Evolutionary conservation across 768 basidiomycete species (phyloP), one percentile per base, ranked within the genome.

Genomic region (Mrakia gelida): DNA sequence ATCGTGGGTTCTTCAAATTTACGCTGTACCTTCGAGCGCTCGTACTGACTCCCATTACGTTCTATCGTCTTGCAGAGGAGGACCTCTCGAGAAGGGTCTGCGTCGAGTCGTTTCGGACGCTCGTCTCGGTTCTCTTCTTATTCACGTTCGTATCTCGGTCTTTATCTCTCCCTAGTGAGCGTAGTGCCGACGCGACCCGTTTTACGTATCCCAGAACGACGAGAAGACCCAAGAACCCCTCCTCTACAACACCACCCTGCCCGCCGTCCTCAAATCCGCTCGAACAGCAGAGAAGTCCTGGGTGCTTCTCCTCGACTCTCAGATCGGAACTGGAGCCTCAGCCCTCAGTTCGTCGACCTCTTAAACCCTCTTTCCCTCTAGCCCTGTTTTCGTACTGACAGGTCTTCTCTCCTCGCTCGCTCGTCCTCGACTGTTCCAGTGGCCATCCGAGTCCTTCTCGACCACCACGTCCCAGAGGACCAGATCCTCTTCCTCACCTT

Each of bases 401-500:
- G 15, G 8, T 1, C 5, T 32, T 21, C 54, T 62, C 32, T 21
- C 56, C 16, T 59, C 23, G 3, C 1, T 52, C 7, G 52, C 32
- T 54, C 54, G n/a, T n/a, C 26, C 15, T 52, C 49, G 1, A n/a
- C 38, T 34, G 32, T 11, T 0, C 21, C n/a, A 84, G 98, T 98
- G 96, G 91, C 95, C 0, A 92, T 99, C 79, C 91, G 96, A 41
- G 89, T 96, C 16, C 86, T 98, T 15, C 88, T 98, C 26, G 96
- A 99, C 83, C 96, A 99, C 81, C 78, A 79, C 68, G 67, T 79
- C 28, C 73, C 65, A 94, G 96, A 18, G 90, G 96, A 26, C 88
- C 84, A 75, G 89, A 94, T 83, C 89, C 91, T 79, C 76, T 67
- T 73, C 82, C 89, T 95, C 21, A 91, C 94, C 56, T 73, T 83